Evolutionary conservation across 1,284 basidiomycete genomes (phyloP).

Genomic region (Leucoagaricus sp.): DNA sequence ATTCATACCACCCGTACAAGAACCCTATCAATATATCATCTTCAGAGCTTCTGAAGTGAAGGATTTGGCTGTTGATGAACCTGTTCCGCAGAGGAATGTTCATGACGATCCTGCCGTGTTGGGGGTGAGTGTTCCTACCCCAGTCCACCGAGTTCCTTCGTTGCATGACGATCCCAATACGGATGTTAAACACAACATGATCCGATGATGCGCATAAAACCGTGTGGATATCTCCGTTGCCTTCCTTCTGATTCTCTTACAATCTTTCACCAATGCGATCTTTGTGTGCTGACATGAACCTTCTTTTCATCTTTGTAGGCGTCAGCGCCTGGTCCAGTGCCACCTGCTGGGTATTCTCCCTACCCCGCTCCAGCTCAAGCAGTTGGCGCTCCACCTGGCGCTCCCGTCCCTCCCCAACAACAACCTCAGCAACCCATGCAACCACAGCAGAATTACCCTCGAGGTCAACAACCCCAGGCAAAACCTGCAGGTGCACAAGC

Average conservation of each 20-base stretch:
- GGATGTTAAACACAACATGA: constrained; percentile 46
- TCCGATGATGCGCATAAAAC: constrained; percentile 51
- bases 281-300: not conserved
- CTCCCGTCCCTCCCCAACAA: constrained; percentile 14
- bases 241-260: constrained; percentile 48
- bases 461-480: constrained; percentile 14
- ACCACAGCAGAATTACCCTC: constrained; percentile 14
- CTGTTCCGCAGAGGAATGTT: constrained; percentile 55
- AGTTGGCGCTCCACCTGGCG: constrained; percentile 3
- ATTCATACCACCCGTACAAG: constrained; percentile 75
- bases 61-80: constrained; percentile 75
- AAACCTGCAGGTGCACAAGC: constrained; percentile 14
- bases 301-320: constrained; percentile 22
- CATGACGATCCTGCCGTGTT: constrained; percentile 80
- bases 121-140: constrained; percentile 50
- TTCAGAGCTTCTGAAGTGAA: constrained; percentile 84
- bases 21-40: constrained; percentile 81
- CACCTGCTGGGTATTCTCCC: constrained; percentile 16
- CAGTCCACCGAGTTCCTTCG: constrained; percentile 16
- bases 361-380: constrained; percentile 11
- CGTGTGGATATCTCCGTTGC: constrained; percentile 60
- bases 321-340: constrained; percentile 29
- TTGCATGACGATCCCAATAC: constrained; percentile 46
- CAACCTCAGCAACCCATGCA: constrained; percentile 1
- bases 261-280: constrained; percentile 6